Evolutionary conservation across 2,329 filamentous ascomycete genomes (phyloP).

Genomic region (Colletotrichum australisinense): DNA sequence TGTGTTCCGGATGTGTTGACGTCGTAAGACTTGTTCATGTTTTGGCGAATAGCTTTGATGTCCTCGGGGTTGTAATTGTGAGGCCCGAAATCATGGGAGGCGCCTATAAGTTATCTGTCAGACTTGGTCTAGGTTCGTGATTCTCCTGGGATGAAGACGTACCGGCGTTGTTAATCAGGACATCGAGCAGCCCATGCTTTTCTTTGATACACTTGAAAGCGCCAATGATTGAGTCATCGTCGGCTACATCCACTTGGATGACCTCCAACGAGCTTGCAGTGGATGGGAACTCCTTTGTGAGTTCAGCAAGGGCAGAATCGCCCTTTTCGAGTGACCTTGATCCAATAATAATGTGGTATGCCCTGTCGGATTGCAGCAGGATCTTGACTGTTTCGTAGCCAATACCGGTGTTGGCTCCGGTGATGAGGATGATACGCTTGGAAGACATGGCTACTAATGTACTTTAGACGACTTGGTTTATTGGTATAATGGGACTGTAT

Average conservation of each 20-base stretch:
- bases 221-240: slow-evolving; percentile 57
- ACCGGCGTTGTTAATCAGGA: slow-evolving; percentile 48
- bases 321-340: slow-evolving; percentile 63
- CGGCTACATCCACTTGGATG: slow-evolving; percentile 64
- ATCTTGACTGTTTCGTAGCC: slow-evolving; percentile 69
- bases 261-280: slow-evolving; percentile 55
- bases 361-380: slow-evolving; percentile 56
- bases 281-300: slow-evolving; percentile 53
- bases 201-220: slow-evolving; percentile 42
- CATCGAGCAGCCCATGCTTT: slow-evolving; percentile 44
- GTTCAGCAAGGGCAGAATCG: slow-evolving; percentile 54
- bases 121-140: not conserved
- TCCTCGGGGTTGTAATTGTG: slow-evolving; percentile 47
- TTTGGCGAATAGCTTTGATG: slow-evolving; percentile 46
- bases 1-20: slow-evolving; percentile 61
- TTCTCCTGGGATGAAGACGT: slow-evolving; percentile 35
- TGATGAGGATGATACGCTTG: slow-evolving; percentile 62
- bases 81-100: slow-evolving; percentile 43
- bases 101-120: not conserved
- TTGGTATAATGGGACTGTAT: not conserved
- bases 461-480: not conserved
- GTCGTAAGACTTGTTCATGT: slow-evolving; percentile 59
- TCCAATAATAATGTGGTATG: slow-evolving; percentile 68
- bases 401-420: slow-evolving; percentile 71
- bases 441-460: slow-evolving; percentile 10